Percentiles rank a stretch among this genome's conserved stretches.
Conservation (phyloP, 1,139 yeast genomes). For the Candida albicans region DNA sequence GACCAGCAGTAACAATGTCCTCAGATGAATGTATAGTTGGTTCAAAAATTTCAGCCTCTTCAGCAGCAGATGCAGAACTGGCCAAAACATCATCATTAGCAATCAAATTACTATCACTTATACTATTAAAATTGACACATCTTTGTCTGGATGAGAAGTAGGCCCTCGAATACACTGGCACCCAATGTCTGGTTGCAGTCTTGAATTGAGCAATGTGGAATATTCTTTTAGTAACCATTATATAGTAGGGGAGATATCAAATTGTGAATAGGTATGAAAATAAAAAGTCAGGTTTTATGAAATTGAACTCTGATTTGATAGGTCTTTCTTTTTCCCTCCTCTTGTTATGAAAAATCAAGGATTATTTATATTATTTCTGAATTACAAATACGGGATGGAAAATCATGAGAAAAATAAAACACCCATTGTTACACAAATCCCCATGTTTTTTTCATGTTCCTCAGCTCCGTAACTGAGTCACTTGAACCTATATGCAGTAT, state of each 20-base stretch:
- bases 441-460: not conserved
- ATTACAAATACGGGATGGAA: too few relatives aligned
- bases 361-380: not conserved
- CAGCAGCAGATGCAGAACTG: slow-evolving; percentile 13
- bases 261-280: slow-evolving; percentile 1
- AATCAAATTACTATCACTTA: slow-evolving; percentile 33
- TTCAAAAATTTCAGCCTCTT: slow-evolving; percentile 33
- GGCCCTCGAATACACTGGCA: slow-evolving; percentile 25
- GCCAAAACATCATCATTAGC: slow-evolving; percentile 38
- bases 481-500: not conserved
- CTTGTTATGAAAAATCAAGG: not conserved
- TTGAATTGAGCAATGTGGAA: slow-evolving; percentile 38
- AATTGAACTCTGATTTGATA: not conserved
- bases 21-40: slow-evolving; percentile 44
- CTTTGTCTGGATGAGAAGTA: slow-evolving; percentile 43
- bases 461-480: not conserved
- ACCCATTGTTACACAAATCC: not conserved
- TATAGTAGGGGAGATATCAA: not conserved
- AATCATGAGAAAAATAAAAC: not conserved
- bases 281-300: not conserved
- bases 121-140: slow-evolving; percentile 37
- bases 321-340: too few relatives aligned
- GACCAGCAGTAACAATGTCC: slow-evolving; percentile 48
- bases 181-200: slow-evolving; percentile 50
- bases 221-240: slow-evolving; percentile 36